Evolutionary conservation across 2,329 filamentous ascomycete species (phyloP).

Genomic region (Plenodomus biglobosus): DNA sequence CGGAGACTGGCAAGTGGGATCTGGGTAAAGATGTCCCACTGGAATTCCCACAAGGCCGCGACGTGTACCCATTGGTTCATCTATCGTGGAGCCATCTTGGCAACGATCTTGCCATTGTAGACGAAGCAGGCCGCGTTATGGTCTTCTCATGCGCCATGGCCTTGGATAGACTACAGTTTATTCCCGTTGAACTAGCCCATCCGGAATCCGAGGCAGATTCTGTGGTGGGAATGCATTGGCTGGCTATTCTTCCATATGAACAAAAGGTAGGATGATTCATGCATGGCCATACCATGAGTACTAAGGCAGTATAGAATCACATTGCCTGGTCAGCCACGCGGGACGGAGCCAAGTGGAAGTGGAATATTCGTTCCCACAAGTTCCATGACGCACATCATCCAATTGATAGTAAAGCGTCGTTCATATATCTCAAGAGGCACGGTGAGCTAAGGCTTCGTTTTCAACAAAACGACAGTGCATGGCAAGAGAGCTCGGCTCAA

Average conservation of each 20-base stretch:
- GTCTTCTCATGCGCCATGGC: constrained; percentile 71
- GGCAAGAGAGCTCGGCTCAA: constrained; percentile 72
- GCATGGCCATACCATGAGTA: background rate
- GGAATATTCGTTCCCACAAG: constrained; percentile 66
- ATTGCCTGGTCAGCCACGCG: constrained; percentile 47
- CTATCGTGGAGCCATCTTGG: constrained; percentile 77
- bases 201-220: constrained; percentile 72
- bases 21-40: constrained; percentile 71
- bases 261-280: constrained; percentile 33
- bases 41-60: constrained; percentile 62
- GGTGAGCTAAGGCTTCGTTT: constrained; percentile 76
- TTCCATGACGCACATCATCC: constrained; percentile 74
- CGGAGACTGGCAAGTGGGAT: constrained; percentile 71
- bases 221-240: constrained; percentile 84
- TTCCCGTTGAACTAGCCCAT: constrained; percentile 66
- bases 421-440: constrained; percentile 75
- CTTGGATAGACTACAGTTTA: constrained; percentile 69
- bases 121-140: constrained; percentile 74
- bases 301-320: constrained; percentile 31
- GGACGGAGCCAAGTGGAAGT: constrained; percentile 61
- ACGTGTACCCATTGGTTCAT: constrained; percentile 71
- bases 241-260: constrained; percentile 53
- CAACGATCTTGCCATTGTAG: constrained; percentile 80
- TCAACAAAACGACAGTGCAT: constrained; percentile 70
- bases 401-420: constrained; percentile 67